phyloP scores from a whole-genome alignment of 805 yeast species.

The Candida jianshihensis region DNA sequence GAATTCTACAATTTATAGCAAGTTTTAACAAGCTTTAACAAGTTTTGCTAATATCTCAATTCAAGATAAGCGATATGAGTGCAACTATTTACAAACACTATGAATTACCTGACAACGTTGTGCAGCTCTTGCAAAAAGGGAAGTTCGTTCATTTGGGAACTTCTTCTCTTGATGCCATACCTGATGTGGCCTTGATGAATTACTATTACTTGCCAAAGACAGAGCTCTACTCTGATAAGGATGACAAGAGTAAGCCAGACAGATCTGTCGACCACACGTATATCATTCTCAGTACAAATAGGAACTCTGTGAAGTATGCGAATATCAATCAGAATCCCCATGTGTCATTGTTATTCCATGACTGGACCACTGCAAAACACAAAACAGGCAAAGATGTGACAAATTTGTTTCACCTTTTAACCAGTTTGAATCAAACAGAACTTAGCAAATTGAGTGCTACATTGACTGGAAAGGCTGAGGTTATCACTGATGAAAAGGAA shows the following conservation, averaged over 20 bases:
- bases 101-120: constrained; percentile 31
- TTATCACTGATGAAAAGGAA: constrained; percentile 43
- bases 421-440: constrained; percentile 73
- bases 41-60: neutral
- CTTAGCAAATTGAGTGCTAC: constrained; percentile 78
- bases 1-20: too few relatives aligned
- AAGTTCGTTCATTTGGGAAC: constrained; percentile 84
- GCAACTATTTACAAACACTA: constrained; percentile 21
- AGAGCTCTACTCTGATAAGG: constrained; percentile 21
- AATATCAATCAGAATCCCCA: constrained; percentile 67
- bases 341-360: constrained; percentile 82
- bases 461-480: constrained; percentile 61
- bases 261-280: constrained; percentile 34
- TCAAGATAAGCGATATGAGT: constrained; percentile 16
- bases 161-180: constrained; percentile 48
- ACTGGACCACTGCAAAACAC: constrained; percentile 69
- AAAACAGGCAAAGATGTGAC: constrained; percentile 29
- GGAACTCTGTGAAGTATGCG: constrained; percentile 62
- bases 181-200: constrained; percentile 90
- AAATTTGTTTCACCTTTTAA: constrained; percentile 53
- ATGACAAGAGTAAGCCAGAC: constrained; percentile 19
- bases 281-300: constrained; percentile 68
- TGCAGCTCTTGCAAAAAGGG: constrained; percentile 47
- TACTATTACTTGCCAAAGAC: constrained; percentile 56
- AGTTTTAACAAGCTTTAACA: too few relatives aligned